Percentiles rank a stretch among this genome's conserved stretches.
Conservation (phyloP, 345 rosid genomes). For the Toxicodendron radicans region DNA sequence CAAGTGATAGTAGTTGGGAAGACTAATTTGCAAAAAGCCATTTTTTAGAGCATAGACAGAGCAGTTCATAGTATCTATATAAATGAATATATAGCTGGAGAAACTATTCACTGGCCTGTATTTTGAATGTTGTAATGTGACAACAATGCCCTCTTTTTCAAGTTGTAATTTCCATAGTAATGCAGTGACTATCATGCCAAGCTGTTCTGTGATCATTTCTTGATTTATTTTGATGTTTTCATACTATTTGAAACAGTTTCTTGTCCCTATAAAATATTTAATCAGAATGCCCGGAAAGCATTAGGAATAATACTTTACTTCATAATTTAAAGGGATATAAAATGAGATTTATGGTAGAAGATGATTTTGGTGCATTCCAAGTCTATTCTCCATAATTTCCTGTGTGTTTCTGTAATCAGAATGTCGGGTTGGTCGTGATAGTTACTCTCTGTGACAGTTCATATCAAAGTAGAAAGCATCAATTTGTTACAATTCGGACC, state of each 20-base stretch:
- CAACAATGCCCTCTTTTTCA: slow-evolving; percentile 12
- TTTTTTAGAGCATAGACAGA: slow-evolving; percentile 13
- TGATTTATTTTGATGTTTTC: not conserved
- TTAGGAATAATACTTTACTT: not conserved
- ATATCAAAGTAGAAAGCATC: not conserved
- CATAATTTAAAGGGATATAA: not conserved
- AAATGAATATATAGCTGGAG: not conserved
- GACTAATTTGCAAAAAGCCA: slow-evolving; percentile 20
- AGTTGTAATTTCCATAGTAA: not conserved
- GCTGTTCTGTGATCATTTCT: not conserved
- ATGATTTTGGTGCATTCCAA: slow-evolving; percentile 6
- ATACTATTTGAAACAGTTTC: not conserved
- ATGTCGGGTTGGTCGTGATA: not conserved
- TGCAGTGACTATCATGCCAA: not conserved
- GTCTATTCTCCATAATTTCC: not conserved
- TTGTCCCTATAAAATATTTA: not conserved
- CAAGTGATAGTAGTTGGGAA: not conserved
- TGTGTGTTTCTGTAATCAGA: not conserved
- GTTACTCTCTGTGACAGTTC: not conserved
- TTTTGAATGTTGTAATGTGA: slow-evolving; percentile 1
- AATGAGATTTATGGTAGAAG: not conserved
- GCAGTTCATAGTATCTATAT: not conserved
- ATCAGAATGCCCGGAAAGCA: not conserved
- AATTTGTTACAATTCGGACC: not conserved
- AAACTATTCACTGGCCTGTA: not conserved